A percentile compares a stretch with the other conserved stretches of the same genome.
Evolutionary conservation across 2,329 filamentous ascomycete species (phyloP).

Genomic region (Pyrenochaeta sp.): DNA sequence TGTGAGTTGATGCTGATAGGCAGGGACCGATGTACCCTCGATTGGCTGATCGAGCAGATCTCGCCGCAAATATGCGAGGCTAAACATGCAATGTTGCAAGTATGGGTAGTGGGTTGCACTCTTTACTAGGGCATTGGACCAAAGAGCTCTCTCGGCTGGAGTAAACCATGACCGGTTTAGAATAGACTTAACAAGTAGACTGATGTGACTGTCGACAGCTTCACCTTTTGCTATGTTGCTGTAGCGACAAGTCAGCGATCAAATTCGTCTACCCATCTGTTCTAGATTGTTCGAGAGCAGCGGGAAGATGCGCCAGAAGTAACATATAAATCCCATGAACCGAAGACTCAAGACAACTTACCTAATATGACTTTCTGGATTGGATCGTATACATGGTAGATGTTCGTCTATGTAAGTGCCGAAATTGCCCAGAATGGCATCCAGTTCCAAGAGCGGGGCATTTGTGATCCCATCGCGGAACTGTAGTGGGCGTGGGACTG

Average conservation of each 20-base stretch:
- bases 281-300: neutral
- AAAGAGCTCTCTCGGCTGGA: slow-evolving; percentile 4
- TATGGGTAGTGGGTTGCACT: slow-evolving; percentile 10
- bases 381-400: neutral
- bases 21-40: neutral
- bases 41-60: neutral
- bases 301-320: no score
- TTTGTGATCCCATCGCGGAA: neutral
- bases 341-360: no score
- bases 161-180: slow-evolving; percentile 16
- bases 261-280: neutral
- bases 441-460: neutral
- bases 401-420: neutral
- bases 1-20: slow-evolving; percentile 17
- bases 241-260: neutral
- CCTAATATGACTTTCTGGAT: neutral
- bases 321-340: no score
- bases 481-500: neutral
- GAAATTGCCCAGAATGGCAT: neutral
- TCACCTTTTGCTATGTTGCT: slow-evolving; percentile 3
- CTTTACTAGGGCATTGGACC: slow-evolving; percentile 6
- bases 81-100: slow-evolving; percentile 15
- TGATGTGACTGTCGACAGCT: neutral
- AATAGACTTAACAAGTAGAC: slow-evolving; percentile 1
- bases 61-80: slow-evolving; percentile 7